Evolutionary conservation across 108 stramenopile genomes (phyloP).

Genomic region (Skeletonema costatum): DNA sequence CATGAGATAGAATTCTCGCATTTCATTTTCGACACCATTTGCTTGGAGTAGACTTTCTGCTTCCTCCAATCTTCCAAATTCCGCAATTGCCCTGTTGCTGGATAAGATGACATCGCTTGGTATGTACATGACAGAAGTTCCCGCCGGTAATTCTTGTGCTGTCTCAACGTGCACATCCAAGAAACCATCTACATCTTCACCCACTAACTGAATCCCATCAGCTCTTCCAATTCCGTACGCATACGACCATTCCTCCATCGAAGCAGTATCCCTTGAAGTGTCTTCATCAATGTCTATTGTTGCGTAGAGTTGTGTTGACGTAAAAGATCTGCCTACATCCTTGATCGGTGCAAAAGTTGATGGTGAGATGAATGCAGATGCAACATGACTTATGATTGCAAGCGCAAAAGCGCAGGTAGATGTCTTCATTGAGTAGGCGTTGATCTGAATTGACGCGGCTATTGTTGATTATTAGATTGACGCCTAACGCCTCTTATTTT

Average conservation of each 20-base stretch:
- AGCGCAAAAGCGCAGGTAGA: neutral
- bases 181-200: slow-evolving; percentile 15
- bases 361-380: neutral
- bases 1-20: slow-evolving; percentile 32
- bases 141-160: slow-evolving; percentile 47
- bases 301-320: neutral
- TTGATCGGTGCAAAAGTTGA: neutral
- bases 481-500: too few relatives aligned
- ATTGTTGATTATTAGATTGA: too few relatives aligned
- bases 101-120: slow-evolving; percentile 54
- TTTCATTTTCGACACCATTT: slow-evolving; percentile 12
- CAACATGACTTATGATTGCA: neutral
- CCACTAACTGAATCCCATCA: slow-evolving; percentile 42
- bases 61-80: slow-evolving; percentile 47
- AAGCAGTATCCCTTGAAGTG: slow-evolving; percentile 34
- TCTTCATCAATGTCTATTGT: slow-evolving; percentile 35
- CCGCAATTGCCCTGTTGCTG: slow-evolving; percentile 37
- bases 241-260: slow-evolving; percentile 51
- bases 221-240: slow-evolving; percentile 47
- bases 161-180: slow-evolving; percentile 39
- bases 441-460: neutral
- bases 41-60: slow-evolving; percentile 30
- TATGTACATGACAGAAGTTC: slow-evolving; percentile 40
- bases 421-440: neutral
- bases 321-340: neutral